Conservation (phyloP, 2,329 filamentous ascomycete genomes). For the Cladobotryum mycophilum region DNA sequence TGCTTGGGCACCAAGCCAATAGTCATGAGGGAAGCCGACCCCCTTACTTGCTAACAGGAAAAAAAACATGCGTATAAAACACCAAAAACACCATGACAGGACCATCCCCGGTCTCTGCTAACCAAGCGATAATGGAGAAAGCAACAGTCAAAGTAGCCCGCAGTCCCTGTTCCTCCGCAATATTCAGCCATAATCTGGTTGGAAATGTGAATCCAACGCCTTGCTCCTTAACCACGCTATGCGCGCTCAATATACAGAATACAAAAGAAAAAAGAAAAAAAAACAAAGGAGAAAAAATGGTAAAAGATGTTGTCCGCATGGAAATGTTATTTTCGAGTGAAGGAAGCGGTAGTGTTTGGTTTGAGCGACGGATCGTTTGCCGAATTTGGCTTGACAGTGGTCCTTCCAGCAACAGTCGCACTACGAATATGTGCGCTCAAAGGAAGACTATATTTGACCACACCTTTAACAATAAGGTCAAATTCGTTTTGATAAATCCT, state of each 20-base stretch:
- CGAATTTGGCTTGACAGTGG: constrained; percentile 55
- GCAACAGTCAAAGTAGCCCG: constrained; percentile 17
- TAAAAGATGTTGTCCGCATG: not conserved
- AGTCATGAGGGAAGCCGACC: too few relatives aligned
- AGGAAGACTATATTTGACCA: constrained; percentile 72
- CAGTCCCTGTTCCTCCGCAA: constrained; percentile 20
- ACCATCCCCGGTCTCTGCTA: constrained; percentile 7
- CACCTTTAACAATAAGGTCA: constrained; percentile 84
- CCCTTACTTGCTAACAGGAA: not conserved
- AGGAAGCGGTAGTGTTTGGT: constrained; percentile 63
- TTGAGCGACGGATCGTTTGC: constrained; percentile 56
- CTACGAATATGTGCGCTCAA: constrained; percentile 55
- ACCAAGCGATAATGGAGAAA: constrained; percentile 5
- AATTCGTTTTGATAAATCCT: constrained; percentile 86
- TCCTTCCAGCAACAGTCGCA: constrained; percentile 53
- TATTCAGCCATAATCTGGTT: constrained; percentile 25
- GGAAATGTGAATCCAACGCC: constrained; percentile 30
- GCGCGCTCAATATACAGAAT: constrained; percentile 30
- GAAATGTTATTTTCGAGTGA: constrained; percentile 3
- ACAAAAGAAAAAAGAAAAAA: constrained; percentile 14
- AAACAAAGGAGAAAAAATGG: constrained; percentile 19
- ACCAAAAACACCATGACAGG: constrained; percentile 14
- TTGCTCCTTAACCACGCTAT: constrained; percentile 28
- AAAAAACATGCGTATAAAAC: constrained; percentile 1
- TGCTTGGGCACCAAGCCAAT: not conserved